Conservation (phyloP, 371 early-diverging fungal species). For the Mucor ambiguus region DNA sequence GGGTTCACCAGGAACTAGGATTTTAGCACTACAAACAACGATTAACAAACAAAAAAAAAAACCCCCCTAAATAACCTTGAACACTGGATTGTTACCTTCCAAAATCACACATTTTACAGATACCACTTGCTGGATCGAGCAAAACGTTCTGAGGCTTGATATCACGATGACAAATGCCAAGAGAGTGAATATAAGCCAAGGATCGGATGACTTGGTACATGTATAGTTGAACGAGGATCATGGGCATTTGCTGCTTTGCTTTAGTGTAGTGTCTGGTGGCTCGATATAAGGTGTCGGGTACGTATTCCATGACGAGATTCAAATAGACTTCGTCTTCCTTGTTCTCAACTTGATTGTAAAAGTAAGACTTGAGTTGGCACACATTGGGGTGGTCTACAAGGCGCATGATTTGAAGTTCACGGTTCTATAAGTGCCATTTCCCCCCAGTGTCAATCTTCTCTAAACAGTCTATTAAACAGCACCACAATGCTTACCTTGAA, state of each 20-base stretch:
- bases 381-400: conserved; percentile 81
- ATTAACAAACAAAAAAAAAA: conserved; percentile 4
- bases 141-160: conserved; percentile 79
- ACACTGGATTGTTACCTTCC: conserved; percentile 65
- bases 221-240: conserved; percentile 88
- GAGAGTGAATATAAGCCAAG: conserved; percentile 94
- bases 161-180: conserved; percentile 67
- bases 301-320: conserved; percentile 83
- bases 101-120: conserved; percentile 99
- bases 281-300: conserved; percentile 89
- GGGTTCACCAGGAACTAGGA: conserved; percentile 92
- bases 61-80: neutral
- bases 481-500: conserved; percentile 74
- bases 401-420: conserved; percentile 89
- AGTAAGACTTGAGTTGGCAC: conserved; percentile 74
- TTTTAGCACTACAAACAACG: conserved; percentile 77
- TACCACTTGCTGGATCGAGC: conserved; percentile 75
- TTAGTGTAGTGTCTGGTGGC: conserved; percentile 80
- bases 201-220: conserved; percentile 97
- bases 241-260: conserved; percentile 91
- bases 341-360: conserved; percentile 73
- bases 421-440: conserved; percentile 68
- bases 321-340: conserved; percentile 83
- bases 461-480: neutral
- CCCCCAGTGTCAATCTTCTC: neutral